Evolutionary conservation across 495 filamentous ascomycete species (phyloP).

Genomic region (Arthonia radiata): DNA sequence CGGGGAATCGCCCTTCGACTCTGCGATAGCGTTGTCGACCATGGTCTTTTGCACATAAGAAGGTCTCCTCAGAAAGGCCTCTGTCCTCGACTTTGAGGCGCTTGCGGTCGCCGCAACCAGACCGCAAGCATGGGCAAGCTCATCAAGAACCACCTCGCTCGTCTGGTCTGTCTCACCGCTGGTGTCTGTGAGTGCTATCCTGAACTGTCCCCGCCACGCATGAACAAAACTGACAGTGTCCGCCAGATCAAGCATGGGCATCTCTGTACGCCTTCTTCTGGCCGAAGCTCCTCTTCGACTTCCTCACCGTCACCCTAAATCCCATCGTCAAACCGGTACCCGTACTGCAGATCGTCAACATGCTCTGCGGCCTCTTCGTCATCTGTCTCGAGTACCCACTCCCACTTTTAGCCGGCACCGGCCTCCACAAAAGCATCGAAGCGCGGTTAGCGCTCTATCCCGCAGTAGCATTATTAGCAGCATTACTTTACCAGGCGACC

Average conservation of each 20-base stretch:
- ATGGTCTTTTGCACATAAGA: no score
- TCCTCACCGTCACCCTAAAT: constrained; percentile 76
- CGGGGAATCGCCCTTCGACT: no score
- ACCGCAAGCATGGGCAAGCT: constrained; percentile 62
- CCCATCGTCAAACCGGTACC: constrained; percentile 64
- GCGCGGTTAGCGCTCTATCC: constrained; percentile 64
- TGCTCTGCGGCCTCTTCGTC: constrained; percentile 63
- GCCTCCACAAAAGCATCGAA: constrained; percentile 69
- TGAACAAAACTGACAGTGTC: not conserved
- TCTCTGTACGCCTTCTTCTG: constrained; percentile 80
- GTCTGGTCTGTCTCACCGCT: constrained; percentile 71
- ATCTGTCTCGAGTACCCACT: constrained; percentile 88
- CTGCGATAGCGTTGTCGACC: no score
- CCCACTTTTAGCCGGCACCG: constrained; percentile 31
- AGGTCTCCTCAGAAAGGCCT: no score
- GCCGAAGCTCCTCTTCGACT: constrained; percentile 99
- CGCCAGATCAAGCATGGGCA: constrained; percentile 59
- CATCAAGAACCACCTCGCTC: constrained; percentile 98
- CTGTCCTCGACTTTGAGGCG: no score
- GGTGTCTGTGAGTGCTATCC: constrained; percentile 40
- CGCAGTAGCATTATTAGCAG: constrained; percentile 43
- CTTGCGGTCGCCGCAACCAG: no score
- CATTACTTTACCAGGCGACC: constrained; percentile 73
- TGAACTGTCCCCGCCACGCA: not conserved
- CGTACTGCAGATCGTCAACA: constrained; percentile 78